Conservation (phyloP, 1,284 basidiomycete species). For the Moniliophthora roreri region DNA sequence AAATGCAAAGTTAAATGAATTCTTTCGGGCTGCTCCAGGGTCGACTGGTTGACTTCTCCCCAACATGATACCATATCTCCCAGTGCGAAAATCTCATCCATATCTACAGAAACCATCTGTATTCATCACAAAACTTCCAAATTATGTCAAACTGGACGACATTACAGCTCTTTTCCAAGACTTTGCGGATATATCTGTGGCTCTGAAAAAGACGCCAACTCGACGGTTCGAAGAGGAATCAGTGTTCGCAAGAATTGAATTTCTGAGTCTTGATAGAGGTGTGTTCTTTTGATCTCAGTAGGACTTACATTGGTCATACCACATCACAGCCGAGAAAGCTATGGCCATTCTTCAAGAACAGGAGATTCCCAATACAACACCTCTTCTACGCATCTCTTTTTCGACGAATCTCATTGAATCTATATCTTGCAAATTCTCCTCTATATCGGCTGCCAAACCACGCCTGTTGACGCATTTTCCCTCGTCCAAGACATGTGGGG, state of each 20-base stretch:
- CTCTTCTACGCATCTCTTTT: neutral
- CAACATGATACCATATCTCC: neutral
- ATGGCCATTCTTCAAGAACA: neutral
- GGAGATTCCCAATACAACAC: neutral
- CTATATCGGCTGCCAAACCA: neutral
- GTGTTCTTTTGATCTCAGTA: neutral
- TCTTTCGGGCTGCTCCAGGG: too few relatives aligned
- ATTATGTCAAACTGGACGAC: neutral
- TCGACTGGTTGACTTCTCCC: too few relatives aligned
- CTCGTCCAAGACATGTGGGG: neutral
- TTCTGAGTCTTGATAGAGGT: neutral
- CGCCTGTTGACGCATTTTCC: too few relatives aligned
- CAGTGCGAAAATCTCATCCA: slow-evolving; percentile 5
- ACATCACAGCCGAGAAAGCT: slow-evolving; percentile 2
- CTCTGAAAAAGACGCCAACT: neutral
- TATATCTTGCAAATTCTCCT: neutral
- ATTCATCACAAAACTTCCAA: neutral
- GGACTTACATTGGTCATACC: neutral
- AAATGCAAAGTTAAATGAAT: too few relatives aligned
- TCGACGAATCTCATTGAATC: neutral
- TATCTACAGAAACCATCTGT: neutral
- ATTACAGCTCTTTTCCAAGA: neutral
- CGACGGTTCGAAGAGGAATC: neutral
- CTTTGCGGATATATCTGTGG: neutral
- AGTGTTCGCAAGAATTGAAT: neutral